Conservation (phyloP, 1,139 yeast species). For the Saccharomycopsis hybrid region DNA sequence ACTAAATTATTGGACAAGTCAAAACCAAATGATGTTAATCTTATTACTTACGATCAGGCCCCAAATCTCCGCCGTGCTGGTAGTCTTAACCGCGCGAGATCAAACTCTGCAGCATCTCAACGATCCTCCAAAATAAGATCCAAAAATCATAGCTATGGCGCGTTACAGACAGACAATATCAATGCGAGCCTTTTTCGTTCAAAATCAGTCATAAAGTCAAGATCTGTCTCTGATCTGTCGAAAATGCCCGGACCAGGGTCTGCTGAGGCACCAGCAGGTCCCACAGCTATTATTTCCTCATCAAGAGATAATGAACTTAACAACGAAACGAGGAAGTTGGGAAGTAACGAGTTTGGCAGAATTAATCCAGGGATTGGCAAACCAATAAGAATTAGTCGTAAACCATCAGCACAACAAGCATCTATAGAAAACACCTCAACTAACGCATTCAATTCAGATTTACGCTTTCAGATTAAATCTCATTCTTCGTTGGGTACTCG, state of each 20-base stretch:
- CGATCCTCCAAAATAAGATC: not conserved
- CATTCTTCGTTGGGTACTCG: no score
- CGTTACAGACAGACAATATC: no score
- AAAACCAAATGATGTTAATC: conserved; percentile 32
- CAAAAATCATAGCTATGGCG: no score
- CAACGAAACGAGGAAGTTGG: no score
- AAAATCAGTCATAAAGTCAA: conserved; percentile 2
- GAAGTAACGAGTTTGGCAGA: no score
- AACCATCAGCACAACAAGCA: not conserved
- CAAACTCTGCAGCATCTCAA: not conserved
- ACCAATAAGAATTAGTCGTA: conserved; percentile 8
- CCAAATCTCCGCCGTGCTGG: not conserved
- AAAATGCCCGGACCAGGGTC: not conserved
- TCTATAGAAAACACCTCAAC: no score
- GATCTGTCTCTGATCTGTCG: conserved; percentile 15
- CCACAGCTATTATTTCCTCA: no score
- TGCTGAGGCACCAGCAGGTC: not conserved
- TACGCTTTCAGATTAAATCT: no score
- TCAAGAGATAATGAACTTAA: no score
- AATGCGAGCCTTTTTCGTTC: no score
- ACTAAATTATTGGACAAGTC: conserved; percentile 52
- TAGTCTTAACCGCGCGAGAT: not conserved
- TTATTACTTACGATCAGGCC: not conserved
- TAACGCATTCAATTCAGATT: no score
- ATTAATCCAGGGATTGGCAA: conserved; percentile 4